Conservation (phyloP, 805 yeast genomes). For the Kluyveromyces nonfermentans region DNA sequence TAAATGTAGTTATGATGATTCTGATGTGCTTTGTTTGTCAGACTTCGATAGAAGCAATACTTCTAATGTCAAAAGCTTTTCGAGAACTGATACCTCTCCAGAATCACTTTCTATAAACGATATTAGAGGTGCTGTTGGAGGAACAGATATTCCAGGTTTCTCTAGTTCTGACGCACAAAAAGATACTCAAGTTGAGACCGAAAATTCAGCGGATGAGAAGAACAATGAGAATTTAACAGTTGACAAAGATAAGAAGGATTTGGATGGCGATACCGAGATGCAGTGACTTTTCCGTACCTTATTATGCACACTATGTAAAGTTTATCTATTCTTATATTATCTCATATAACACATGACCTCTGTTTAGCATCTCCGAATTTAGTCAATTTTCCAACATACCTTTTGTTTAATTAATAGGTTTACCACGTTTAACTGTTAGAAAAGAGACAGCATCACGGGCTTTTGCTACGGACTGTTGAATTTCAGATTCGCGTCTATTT, state of each 20-base stretch:
- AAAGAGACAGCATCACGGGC: constrained; percentile 59
- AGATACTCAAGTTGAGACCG: constrained; percentile 1
- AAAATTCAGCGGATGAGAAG: constrained; percentile 6
- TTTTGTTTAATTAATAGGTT: background rate
- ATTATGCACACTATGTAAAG: background rate
- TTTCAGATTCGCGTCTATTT: constrained; percentile 34
- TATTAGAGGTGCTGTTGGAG: constrained; percentile 47
- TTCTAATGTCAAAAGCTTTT: constrained; percentile 3
- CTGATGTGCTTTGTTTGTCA: constrained; percentile 39
- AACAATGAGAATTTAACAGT: background rate
- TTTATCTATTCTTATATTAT: background rate
- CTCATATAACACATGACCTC: background rate
- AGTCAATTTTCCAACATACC: too few relatives aligned
- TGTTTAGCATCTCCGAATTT: too few relatives aligned
- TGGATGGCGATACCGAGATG: constrained; percentile 13
- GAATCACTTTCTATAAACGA: constrained; percentile 34
- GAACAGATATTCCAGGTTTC: constrained; percentile 38
- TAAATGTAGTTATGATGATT: constrained; percentile 29
- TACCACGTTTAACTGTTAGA: constrained; percentile 35
- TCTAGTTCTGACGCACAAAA: constrained; percentile 21
- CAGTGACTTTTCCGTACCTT: constrained; percentile 3
- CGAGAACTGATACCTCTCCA: constrained; percentile 10
- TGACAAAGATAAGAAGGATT: constrained; percentile 13
- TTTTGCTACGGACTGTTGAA: constrained; percentile 36
- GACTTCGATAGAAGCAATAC: constrained; percentile 23